Conservation (phyloP, 495 filamentous ascomycete species). For the Daldinia loculata region DNA sequence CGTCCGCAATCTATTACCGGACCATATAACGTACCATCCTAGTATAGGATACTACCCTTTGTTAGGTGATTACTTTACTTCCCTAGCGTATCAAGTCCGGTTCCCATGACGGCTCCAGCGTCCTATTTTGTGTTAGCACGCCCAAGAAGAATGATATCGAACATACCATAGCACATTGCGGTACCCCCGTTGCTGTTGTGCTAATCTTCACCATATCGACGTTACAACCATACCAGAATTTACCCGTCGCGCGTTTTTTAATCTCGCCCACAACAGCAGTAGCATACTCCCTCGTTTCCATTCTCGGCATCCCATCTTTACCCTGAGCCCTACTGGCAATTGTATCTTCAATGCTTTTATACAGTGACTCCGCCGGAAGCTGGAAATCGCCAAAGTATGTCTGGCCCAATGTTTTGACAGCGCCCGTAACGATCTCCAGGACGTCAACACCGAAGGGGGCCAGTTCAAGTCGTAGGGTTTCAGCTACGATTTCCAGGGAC, state of each 20-base stretch:
- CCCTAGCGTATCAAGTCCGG: background rate
- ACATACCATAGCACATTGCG: background rate
- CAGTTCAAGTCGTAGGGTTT: background rate
- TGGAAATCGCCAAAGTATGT: background rate
- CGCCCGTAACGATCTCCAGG: background rate
- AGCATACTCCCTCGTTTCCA: background rate
- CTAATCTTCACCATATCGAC: background rate
- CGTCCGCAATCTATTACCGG: too few species aligned
- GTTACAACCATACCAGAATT: background rate
- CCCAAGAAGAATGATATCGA: background rate
- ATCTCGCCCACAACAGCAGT: background rate
- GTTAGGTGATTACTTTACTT: background rate
- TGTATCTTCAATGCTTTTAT: background rate
- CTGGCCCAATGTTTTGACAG: background rate
- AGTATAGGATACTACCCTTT: too few species aligned
- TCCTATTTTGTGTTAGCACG: background rate
- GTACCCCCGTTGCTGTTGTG: background rate
- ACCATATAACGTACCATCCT: too few species aligned
- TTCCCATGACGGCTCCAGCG: background rate
- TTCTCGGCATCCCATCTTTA: background rate
- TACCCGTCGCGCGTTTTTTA: background rate
- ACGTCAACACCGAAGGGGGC: background rate
- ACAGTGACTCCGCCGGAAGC: background rate
- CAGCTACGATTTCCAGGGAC: background rate
- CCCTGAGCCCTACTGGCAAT: background rate